phyloP scores from a whole-genome alignment of 2,329 filamentous ascomycete genomes.

The Scedosporium dehoogii region DNA sequence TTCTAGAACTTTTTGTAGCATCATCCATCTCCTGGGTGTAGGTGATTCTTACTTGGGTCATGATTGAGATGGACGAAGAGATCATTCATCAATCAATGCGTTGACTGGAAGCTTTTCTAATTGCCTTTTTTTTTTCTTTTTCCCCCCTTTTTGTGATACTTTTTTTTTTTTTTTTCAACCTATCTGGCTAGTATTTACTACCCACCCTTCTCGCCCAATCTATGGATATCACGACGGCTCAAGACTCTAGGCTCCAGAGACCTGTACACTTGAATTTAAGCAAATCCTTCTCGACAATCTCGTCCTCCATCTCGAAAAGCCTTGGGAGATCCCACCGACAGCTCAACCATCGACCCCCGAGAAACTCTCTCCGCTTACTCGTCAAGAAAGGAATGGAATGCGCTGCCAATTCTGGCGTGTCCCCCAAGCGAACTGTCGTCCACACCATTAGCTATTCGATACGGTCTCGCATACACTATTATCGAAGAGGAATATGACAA shows the following conservation, averaged over 20 bases:
- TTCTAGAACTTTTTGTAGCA: too few relatives aligned
- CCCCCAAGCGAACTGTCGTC: constrained; percentile 13
- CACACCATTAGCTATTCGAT: not conserved
- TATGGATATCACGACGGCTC: not conserved
- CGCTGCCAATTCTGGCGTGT: constrained; percentile 28
- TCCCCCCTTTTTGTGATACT: too few relatives aligned
- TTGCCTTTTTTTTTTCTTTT: too few relatives aligned
- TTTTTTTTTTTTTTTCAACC: too few relatives aligned
- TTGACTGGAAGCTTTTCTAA: too few relatives aligned
- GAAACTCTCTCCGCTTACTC: constrained; percentile 30
- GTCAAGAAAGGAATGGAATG: constrained; percentile 34
- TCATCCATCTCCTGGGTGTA: too few relatives aligned
- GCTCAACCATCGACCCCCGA: constrained; percentile 32
- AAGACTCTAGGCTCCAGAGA: not conserved
- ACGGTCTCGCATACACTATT: not conserved
- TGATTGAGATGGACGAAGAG: too few relatives aligned
- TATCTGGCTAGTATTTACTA: too few relatives aligned
- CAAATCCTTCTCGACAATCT: constrained; percentile 23
- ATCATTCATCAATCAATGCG: too few relatives aligned
- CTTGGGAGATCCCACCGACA: constrained; percentile 38
- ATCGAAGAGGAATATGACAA: not conserved
- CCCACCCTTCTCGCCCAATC: too few relatives aligned
- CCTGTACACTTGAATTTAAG: constrained; percentile 12
- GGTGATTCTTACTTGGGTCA: too few relatives aligned
- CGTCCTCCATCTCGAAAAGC: constrained; percentile 27